Evolutionary conservation across 75 land plant species (phyloP), one percentile per base, ranked within the genome.

Genomic region (Selaginella moellendorffii): DNA sequence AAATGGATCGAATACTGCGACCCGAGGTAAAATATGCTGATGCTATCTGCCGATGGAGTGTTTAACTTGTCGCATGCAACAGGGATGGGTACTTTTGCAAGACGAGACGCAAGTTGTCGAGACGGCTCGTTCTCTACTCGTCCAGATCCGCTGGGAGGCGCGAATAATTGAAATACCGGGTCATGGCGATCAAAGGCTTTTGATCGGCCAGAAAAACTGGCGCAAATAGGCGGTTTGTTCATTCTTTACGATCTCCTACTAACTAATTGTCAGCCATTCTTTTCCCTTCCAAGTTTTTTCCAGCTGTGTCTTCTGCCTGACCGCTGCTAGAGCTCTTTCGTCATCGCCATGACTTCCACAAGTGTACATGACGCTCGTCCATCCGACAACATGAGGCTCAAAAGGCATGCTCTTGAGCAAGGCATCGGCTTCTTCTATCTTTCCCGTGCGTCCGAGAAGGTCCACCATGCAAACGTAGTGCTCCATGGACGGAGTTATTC

Each of bases 1-100:
- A 88, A 69, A 78, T 88, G 61, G 90, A 85, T 71, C 82, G 95
- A 0, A 69, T 88, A 21, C 72, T 88, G 60, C 85, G 95, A 27
- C 95, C 95, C 61, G 95, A 88, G 95, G 26, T 19, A 21, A 36
- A 5, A 36, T 36, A 36, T 5, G 5, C 46, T 5, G 46, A 56
- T 8, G 59, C 59, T n/a, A 19, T n/a, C n/a, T 54, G 10, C 0
- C 24, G 26, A 8, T 54, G 10, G 21, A 23, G 12, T 24, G 25
- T 10, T 46, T 21, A 64, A 65, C 26, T 24, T 2, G 56, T 61
- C 23, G 64, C 29, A 42, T 63, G 14, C 23, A 68, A 68, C 79
- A 86, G 90, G 90, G 90, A 0, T 86, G 90, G 90, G 78, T 86
- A 10, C 71, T 86, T 8, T 30, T 86, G 10, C 72, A 77, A 1